phyloP scores from a whole-genome alignment of 2,329 filamentous ascomycete species.

The Verticillium klebahnii region DNA sequence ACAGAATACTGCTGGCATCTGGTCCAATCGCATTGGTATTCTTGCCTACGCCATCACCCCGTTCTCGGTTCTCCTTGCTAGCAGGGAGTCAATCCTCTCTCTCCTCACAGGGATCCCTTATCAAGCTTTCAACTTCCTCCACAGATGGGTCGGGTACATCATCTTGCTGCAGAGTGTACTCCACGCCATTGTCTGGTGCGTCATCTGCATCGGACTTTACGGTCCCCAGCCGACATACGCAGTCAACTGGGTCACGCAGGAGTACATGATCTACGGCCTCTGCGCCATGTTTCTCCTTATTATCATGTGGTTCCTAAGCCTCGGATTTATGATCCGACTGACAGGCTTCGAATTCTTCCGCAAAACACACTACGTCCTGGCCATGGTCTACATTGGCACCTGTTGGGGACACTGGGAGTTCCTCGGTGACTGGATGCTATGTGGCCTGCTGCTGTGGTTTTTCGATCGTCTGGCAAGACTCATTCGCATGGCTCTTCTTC shows the following conservation, averaged over 20 bases:
- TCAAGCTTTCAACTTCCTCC: slow-evolving; percentile 72
- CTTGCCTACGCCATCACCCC: slow-evolving; percentile 72
- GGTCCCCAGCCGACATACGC: slow-evolving; percentile 63
- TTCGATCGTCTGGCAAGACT: slow-evolving; percentile 58
- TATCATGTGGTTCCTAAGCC: slow-evolving; percentile 57
- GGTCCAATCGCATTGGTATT: slow-evolving; percentile 65
- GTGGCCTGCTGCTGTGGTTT: slow-evolving; percentile 59
- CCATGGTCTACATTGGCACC: slow-evolving; percentile 69
- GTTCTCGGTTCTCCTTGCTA: slow-evolving; percentile 60
- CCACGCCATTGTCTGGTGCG: slow-evolving; percentile 67
- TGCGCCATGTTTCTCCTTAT: slow-evolving; percentile 62
- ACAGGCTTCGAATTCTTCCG: slow-evolving; percentile 77
- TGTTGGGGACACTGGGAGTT: slow-evolving; percentile 72
- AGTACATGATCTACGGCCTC: slow-evolving; percentile 70
- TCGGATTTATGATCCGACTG: slow-evolving; percentile 24
- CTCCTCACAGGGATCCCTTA: slow-evolving; percentile 69
- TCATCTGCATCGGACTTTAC: slow-evolving; percentile 63
- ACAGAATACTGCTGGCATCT: slow-evolving; percentile 61
- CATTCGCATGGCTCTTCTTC: slow-evolving; percentile 53
- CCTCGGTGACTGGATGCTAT: slow-evolving; percentile 64
- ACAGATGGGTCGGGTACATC: slow-evolving; percentile 71
- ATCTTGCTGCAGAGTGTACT: slow-evolving; percentile 64
- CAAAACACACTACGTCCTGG: slow-evolving; percentile 68
- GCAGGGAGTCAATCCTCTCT: slow-evolving; percentile 65
- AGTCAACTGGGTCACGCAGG: slow-evolving; percentile 52